phyloP scores from a whole-genome alignment of 192 early-diverging fungal species.

The Coemansia sp. region DNA sequence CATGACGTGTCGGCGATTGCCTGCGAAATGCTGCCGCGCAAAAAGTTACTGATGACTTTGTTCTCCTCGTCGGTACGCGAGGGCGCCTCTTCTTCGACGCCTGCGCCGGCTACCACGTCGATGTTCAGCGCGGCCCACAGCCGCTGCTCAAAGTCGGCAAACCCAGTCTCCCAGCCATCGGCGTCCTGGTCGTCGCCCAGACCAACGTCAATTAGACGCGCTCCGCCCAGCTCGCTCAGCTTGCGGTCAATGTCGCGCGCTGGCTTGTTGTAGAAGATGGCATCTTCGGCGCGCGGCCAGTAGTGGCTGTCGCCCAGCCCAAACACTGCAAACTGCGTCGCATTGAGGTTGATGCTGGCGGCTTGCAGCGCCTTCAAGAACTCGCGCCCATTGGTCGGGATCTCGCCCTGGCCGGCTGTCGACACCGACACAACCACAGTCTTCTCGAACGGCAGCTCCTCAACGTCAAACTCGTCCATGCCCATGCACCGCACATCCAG shows the following conservation, averaged over 20 bases:
- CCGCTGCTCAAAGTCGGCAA: conserved; percentile 71
- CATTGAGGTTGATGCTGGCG: conserved; percentile 61
- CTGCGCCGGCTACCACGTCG: conserved; percentile 66
- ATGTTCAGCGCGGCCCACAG: conserved; percentile 83
- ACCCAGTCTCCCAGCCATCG: conserved; percentile 86
- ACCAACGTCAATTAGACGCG: conserved; percentile 63
- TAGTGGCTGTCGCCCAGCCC: conserved; percentile 93
- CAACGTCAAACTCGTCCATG: conserved; percentile 81
- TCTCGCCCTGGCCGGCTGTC: conserved; percentile 96
- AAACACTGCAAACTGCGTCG: conserved; percentile 78
- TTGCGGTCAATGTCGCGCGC: conserved; percentile 83
- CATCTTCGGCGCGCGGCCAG: conserved; percentile 92
- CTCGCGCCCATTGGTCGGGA: conserved; percentile 87
- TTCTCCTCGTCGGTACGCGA: conserved; percentile 85
- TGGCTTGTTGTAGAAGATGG: conserved; percentile 88
- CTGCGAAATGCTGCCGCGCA: conserved; percentile 90
- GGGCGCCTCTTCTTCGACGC: conserved; percentile 57
- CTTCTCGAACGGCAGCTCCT: conserved; percentile 76
- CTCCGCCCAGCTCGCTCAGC: conserved; percentile 74
- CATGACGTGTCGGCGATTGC: conserved; percentile 80
- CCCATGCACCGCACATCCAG: conserved; percentile 73
- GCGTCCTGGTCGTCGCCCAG: conserved; percentile 93
- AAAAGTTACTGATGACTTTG: conserved; percentile 88
- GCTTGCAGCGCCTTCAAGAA: conserved; percentile 77
- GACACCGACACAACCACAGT: conserved; percentile 76